These are phyloP conservation scores for Suillus paluster DNA, from an alignment of 768 basidiomycete species.

Conservation along the genomic window DNA sequence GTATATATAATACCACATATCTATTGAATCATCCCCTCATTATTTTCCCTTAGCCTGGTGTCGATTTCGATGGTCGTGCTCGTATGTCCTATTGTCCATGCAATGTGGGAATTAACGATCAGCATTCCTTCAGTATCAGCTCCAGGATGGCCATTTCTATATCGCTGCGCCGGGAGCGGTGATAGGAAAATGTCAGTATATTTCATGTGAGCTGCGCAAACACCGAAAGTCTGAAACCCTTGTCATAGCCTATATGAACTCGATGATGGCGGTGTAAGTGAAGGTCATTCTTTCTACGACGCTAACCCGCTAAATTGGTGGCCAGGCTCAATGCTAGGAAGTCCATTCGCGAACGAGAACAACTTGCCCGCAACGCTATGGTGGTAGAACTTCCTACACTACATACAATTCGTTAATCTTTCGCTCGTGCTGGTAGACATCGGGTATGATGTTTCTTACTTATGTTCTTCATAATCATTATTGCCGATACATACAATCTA, in stretches of 20 bases:
- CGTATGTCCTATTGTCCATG: conserved; percentile 10
- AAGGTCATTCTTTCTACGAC: not conserved
- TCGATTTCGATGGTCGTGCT: conserved; percentile 9
- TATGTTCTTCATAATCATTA: too few species aligned
- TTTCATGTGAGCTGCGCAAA: not conserved
- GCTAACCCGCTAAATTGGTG: not conserved
- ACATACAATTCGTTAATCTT: conserved; percentile 12
- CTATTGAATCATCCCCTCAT: not conserved
- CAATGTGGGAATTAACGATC: not conserved
- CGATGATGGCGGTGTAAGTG: conserved; percentile 28
- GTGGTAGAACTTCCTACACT: conserved; percentile 21
- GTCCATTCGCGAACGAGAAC: conserved; percentile 20
- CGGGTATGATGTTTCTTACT: too few species aligned
- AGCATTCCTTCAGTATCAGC: conserved; percentile 16
- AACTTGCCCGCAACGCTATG: not conserved
- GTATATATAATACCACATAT: conserved; percentile 12
- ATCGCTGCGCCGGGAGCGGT: conserved; percentile 14
- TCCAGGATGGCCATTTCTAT: conserved; percentile 17
- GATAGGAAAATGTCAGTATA: conserved; percentile 23
- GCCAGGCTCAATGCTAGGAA: conserved; percentile 14
- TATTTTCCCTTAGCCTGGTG: conserved; percentile 10
- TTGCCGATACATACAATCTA: too few species aligned
- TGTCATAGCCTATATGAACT: conserved; percentile 25
- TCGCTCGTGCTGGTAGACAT: not conserved
- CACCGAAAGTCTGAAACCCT: not conserved